Conservation (phyloP, 1,284 basidiomycete species). For the Coniferiporia weirii region DNA sequence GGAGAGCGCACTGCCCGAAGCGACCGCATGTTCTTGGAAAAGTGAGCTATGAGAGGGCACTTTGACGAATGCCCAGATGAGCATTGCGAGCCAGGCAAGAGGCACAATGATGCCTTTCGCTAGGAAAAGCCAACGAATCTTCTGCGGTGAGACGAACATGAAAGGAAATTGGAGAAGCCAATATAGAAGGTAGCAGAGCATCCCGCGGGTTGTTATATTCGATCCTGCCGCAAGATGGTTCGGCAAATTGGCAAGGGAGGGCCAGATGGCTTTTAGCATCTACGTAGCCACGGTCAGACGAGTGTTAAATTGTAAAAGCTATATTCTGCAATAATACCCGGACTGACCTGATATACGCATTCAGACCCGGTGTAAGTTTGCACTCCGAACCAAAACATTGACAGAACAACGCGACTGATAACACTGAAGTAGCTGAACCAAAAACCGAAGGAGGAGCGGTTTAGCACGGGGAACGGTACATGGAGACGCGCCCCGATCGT, state of each 20-base stretch:
- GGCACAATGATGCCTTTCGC: conserved; percentile 64
- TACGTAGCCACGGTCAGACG: conserved; percentile 21
- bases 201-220: conserved; percentile 58
- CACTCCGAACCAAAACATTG: conserved; percentile 71
- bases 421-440: conserved; percentile 77
- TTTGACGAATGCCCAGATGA: conserved; percentile 70
- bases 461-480: conserved; percentile 66
- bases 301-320: no score
- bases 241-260: conserved; percentile 54
- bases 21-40: conserved; percentile 37
- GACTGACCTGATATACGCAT: conserved; percentile 51
- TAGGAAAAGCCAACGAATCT: conserved; percentile 68
- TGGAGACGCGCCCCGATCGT: conserved; percentile 68
- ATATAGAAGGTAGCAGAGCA: conserved; percentile 77
- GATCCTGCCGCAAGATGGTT: conserved; percentile 57
- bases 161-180: conserved; percentile 74
- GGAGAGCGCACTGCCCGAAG: conserved; percentile 47
- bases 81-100: conserved; percentile 60
- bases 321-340: no score
- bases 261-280: conserved; percentile 79
- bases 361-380: conserved; percentile 61
- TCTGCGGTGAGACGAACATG: conserved; percentile 71
- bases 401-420: conserved; percentile 65
- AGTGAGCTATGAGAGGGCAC: conserved; percentile 51
- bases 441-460: conserved; percentile 75